Conservation (phyloP, 345 rosid genomes). For the Aethionema arabicum region DNA sequence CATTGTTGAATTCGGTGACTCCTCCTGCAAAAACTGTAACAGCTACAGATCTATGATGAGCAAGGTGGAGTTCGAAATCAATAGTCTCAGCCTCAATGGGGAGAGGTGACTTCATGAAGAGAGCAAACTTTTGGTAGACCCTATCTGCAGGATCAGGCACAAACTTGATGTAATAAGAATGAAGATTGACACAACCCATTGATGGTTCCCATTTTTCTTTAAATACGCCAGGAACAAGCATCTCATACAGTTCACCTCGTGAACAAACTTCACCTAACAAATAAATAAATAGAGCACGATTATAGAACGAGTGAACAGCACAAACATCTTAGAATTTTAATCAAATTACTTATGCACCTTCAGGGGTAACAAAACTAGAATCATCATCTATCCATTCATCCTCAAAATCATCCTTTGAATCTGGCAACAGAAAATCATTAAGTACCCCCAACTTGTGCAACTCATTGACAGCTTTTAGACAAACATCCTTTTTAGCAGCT, state of each 20-base stretch:
- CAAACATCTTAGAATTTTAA: conserved; percentile 14
- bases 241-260: conserved; percentile 69
- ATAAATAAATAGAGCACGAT: conserved; percentile 23
- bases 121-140: conserved; percentile 67
- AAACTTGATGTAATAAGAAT: conserved; percentile 61
- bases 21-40: conserved; percentile 60
- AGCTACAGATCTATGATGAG: conserved; percentile 68
- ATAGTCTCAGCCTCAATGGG: conserved; percentile 76
- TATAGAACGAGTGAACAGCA: conserved; percentile 14
- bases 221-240: conserved; percentile 64
- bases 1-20: conserved; percentile 40
- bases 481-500: conserved; percentile 82
- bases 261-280: conserved; percentile 50
- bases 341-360: conserved; percentile 49
- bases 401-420: conserved; percentile 38
- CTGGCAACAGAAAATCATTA: conserved; percentile 63
- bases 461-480: conserved; percentile 73
- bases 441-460: conserved; percentile 82
- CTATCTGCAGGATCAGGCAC: conserved; percentile 73
- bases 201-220: conserved; percentile 55
- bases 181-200: conserved; percentile 40
- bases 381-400: conserved; percentile 41
- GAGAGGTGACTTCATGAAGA: conserved; percentile 72
- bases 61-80: conserved; percentile 84
- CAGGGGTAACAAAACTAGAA: conserved; percentile 40